Conservation (phyloP, 805 yeast species). For the Scheffersomyces stipitis region DNA sequence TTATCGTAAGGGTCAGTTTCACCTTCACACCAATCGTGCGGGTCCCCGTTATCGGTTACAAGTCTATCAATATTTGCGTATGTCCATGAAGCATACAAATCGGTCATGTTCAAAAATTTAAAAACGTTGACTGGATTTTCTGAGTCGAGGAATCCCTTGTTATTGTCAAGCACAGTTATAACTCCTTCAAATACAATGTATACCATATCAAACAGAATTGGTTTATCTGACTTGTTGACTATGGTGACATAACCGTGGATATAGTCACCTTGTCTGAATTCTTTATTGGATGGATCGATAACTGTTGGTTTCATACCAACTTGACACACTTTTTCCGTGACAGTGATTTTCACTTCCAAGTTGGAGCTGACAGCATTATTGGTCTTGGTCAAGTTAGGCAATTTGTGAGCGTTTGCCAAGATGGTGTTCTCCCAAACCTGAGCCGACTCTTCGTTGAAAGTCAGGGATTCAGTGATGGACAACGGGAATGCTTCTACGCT, state of each 20-base stretch:
- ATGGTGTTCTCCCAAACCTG: constrained; percentile 37
- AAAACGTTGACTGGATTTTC: constrained; percentile 27
- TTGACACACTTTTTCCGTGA: constrained; percentile 40
- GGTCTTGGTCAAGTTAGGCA: constrained; percentile 30
- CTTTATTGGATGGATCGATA: constrained; percentile 31
- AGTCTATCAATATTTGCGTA: constrained; percentile 42
- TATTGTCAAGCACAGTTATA: constrained; percentile 24
- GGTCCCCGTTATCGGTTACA: constrained; percentile 29
- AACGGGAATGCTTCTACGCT: constrained; percentile 14
- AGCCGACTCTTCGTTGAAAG: constrained; percentile 24
- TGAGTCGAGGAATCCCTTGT: constrained; percentile 17
- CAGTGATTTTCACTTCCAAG: constrained; percentile 32
- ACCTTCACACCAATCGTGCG: constrained; percentile 43
- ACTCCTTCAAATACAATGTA: constrained; percentile 44
- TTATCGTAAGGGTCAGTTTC: constrained; percentile 43
- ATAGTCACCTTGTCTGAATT: constrained; percentile 42
- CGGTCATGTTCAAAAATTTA: constrained; percentile 44
- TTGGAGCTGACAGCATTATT: constrained; percentile 18
- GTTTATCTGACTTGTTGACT: constrained; percentile 25
- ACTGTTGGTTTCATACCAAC: constrained; percentile 36
- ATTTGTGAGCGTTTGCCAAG: constrained; percentile 40
- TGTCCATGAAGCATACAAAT: constrained; percentile 45
- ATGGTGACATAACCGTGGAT: constrained; percentile 45
- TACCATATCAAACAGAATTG: constrained; percentile 44
- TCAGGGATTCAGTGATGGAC: constrained; percentile 10